Evolutionary conservation across 108 stramenopile species (phyloP), one percentile per base, ranked within the genome.

Genomic region (Skeletonema grethae): DNA sequence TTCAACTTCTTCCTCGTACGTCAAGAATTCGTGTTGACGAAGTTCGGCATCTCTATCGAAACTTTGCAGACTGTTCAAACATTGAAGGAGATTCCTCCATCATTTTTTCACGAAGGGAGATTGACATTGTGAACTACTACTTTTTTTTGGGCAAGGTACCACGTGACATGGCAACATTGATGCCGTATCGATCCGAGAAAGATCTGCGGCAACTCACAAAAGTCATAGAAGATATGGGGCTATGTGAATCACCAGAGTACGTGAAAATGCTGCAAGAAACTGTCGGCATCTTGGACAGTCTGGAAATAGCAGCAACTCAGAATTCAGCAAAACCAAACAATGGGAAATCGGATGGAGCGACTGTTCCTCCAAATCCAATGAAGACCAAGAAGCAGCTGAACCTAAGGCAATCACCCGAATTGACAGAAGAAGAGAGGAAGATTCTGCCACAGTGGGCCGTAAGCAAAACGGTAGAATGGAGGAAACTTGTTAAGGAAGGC

Each of bases 111-210:
- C 34, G 62, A 20, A 63, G 62, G 22, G 62, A 63, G 62, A 39
- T 63, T 36, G 62, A 63, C 43, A 39, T 63, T 39, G 38, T 63
- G 8, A 63, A 63, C 62, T 63, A 39, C 32, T 39, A 32, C 22
- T 53, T 7, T 2, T 24, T 9, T 16, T 22, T 53, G 20, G 50
- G 50, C 22, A 53, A 53, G n/a, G 8, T 53, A 22, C 20, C 50
- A 9, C 50, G 50, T 53, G 50, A 53, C 18, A 53, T 53, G 50
- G 50, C 62, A 22, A n/a, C 38, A 6, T 39, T 35, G 13, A 25
- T 63, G 8, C 24, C 35, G 10, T 35, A 63, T 35, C 24, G 24
- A 38, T 9, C 38, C 2, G 38, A 63, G 12, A 20, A 22, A 38
- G 20, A n/a, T 20, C 5, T 63, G 29, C 13, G 16, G 5, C 11